Percentiles rank a stretch among this genome's conserved stretches.
phyloP scores from a whole-genome alignment of 371 early-diverging fungal genomes.

The Circinella umbellata region DNA sequence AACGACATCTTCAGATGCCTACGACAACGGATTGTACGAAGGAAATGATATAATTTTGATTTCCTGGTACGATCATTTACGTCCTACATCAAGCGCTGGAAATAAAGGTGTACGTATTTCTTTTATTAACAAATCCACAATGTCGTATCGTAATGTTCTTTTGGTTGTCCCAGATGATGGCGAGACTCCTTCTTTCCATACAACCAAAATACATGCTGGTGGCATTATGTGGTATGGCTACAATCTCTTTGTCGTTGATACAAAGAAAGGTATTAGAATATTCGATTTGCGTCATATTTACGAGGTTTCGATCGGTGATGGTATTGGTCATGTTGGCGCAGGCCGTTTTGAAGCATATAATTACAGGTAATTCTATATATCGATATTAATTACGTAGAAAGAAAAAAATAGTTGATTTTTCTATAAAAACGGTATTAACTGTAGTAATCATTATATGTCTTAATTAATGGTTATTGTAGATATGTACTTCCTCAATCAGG shows the following conservation, averaged over 20 bases:
- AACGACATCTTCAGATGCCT: conserved; percentile 17
- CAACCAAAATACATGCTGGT: conserved; percentile 19
- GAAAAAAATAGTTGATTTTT: too few relatives aligned
- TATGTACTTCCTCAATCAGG: conserved; percentile 13
- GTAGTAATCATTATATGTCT: too few relatives aligned
- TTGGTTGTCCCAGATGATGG: conserved; percentile 11
- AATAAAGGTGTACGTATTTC: conserved; percentile 19
- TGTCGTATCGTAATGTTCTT: conserved; percentile 10
- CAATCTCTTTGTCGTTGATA: conserved; percentile 16
- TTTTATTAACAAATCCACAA: conserved; percentile 9
- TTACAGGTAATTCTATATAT: conserved; percentile 5
- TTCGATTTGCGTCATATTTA: conserved; percentile 19
- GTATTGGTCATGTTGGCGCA: conserved; percentile 18
- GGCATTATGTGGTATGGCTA: conserved; percentile 18
- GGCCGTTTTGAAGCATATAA: conserved; percentile 11
- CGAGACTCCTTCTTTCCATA: conserved; percentile 1
- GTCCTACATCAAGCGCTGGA: not conserved
- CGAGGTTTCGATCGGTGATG: conserved; percentile 10
- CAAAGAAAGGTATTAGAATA: conserved; percentile 9
- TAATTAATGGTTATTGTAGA: not conserved
- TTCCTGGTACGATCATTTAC: conserved; percentile 12
- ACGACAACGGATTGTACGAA: conserved; percentile 9
- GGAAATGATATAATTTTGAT: conserved; percentile 6
- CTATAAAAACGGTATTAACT: too few relatives aligned
- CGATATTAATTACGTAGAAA: too few relatives aligned